Percentiles rank a stretch among this genome's conserved stretches.
These are phyloP conservation scores for Naegleria gruberi DNA, from an alignment of 208 protist genomes.

Conservation along the genomic window DNA sequence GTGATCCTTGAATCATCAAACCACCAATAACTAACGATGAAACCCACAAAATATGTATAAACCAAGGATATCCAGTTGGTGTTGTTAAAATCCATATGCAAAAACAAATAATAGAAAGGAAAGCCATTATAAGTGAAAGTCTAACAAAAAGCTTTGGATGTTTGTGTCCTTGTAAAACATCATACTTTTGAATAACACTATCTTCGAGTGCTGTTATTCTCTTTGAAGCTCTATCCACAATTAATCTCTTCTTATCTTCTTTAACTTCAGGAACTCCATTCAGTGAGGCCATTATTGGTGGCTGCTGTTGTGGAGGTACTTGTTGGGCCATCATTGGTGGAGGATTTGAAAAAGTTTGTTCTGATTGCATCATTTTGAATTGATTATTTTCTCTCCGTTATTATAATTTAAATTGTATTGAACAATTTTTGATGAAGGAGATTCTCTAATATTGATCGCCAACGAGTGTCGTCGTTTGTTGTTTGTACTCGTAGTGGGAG, in stretches of 20 bases:
- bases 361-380: not conserved
- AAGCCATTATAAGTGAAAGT: not conserved
- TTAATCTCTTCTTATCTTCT: not conserved
- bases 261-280: not conserved
- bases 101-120: not conserved
- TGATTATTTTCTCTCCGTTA: no score
- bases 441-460: no score
- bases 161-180: not conserved
- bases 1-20: not conserved
- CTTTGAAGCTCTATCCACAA: not conserved
- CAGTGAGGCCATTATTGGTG: not conserved
- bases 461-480: no score
- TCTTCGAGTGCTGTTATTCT: not conserved
- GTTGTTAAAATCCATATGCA: not conserved
- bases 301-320: not conserved
- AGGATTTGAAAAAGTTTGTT: not conserved
- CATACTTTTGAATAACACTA: not conserved
- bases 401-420: no score
- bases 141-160: not conserved
- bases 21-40: not conserved
- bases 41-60: not conserved
- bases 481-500: no score
- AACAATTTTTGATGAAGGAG: no score
- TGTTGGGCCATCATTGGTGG: not conserved
- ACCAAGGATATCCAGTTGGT: not conserved